Evolutionary conservation across 2,329 filamentous ascomycete species (phyloP).

Genomic region (Plenodomus lindquistii): DNA sequence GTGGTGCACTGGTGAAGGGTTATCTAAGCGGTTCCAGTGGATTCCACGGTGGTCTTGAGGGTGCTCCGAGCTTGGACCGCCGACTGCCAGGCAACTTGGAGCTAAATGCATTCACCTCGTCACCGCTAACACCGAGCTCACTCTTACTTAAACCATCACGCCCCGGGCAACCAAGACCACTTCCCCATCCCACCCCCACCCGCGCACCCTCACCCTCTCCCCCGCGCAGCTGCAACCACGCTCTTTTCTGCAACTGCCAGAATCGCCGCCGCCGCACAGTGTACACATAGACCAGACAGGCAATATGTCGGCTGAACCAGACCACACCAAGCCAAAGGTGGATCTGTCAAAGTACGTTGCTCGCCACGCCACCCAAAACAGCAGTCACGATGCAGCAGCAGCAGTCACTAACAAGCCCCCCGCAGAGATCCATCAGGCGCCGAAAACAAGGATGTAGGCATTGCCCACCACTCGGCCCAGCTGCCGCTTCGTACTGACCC

Average conservation of each 20-base stretch:
- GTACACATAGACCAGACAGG: slow-evolving; percentile 18
- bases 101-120: slow-evolving; percentile 31
- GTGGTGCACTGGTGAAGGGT: not conserved
- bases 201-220: slow-evolving; percentile 22
- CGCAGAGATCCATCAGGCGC: slow-evolving; percentile 84
- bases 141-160: slow-evolving; percentile 43
- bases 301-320: slow-evolving; percentile 56
- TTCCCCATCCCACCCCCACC: slow-evolving; percentile 27
- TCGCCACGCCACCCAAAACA: slow-evolving; percentile 14
- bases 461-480: slow-evolving; percentile 7
- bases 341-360: slow-evolving; percentile 51
- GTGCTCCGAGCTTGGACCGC: slow-evolving; percentile 20
- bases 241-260: slow-evolving; percentile 5
- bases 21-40: slow-evolving; percentile 26
- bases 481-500: slow-evolving; percentile 35
- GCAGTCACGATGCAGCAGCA: too few relatives aligned
- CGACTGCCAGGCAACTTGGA: slow-evolving; percentile 28
- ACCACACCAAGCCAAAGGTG: slow-evolving; percentile 54
- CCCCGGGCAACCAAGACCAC: slow-evolving; percentile 23
- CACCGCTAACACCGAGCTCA: slow-evolving; percentile 30
- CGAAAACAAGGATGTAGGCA: slow-evolving; percentile 75
- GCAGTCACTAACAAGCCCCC: slow-evolving; percentile 49
- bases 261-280: slow-evolving; percentile 16
- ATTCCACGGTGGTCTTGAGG: slow-evolving; percentile 28
- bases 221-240: slow-evolving; percentile 22